Evolutionary conservation across 495 filamentous ascomycete genomes (phyloP).

Genomic region (Cercophora sp.): DNA sequence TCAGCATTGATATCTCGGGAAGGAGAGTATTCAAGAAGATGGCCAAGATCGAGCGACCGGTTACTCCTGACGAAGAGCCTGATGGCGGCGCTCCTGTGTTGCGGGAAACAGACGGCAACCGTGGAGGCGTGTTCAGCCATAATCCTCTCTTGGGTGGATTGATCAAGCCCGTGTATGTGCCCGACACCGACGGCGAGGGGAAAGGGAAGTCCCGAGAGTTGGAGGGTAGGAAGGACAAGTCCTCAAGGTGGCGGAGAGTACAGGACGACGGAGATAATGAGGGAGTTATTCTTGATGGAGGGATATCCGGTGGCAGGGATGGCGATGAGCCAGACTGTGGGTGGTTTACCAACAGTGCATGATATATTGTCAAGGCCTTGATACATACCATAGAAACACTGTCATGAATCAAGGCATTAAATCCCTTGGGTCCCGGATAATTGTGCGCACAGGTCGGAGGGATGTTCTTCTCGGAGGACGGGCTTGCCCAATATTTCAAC

Average conservation of each 20-base stretch:
- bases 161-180: conserved; percentile 71
- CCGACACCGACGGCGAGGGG: conserved; percentile 33
- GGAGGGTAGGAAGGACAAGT: conserved; percentile 37
- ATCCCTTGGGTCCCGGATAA: too few relatives aligned
- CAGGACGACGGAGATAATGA: conserved; percentile 93
- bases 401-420: too few relatives aligned
- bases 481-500: too few relatives aligned
- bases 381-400: too few relatives aligned
- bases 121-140: conserved; percentile 61
- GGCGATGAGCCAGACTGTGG: conserved; percentile 34
- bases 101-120: conserved; percentile 26
- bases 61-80: conserved; percentile 36
- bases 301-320: conserved; percentile 30
- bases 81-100: conserved; percentile 4
- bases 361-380: too few relatives aligned
- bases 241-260: conserved; percentile 74
- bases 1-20: conserved; percentile 77
- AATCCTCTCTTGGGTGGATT: conserved; percentile 81
- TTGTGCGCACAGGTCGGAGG: too few relatives aligned
- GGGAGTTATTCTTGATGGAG: conserved; percentile 84
- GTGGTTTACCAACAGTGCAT: not conserved
- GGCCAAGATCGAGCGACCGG: conserved; percentile 53
- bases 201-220: conserved; percentile 39
- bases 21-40: conserved; percentile 74
- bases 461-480: too few relatives aligned